Base-by-base conservation (phyloP, 371 early-diverging fungal genomes). In the Blyttiomyces sp. region DNA sequence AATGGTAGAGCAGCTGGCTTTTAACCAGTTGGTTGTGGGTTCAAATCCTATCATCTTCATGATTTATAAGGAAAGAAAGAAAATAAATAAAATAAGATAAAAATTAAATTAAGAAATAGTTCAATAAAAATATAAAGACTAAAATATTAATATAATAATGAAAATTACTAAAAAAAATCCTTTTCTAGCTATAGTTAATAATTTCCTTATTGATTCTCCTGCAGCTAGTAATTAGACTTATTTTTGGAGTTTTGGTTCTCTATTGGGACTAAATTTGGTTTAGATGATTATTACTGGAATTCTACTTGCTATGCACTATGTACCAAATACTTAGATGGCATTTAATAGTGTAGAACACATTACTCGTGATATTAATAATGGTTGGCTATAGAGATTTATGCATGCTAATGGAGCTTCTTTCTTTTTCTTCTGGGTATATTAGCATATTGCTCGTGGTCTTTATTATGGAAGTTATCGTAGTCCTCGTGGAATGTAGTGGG, bases 391-490 rank as follows among this genome's bases (percentile, higher is more conserved):
- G 59, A 64, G 83, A 73, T 84, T 79, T 78, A 59, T 76, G 45
- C 84, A 84, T 72, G 74, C 80, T 55, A 84, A 83, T 80, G 77
- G 77, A 54, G 84, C 84, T 53, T 74, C 71, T 69, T 81, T 81
- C 45, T 84, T 83, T 56, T 82, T 84, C 75, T 84, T 78, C 24
- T 71, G 59, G 63, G 76, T 82, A 55, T 84, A 82, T 77, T 53
- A 82, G 56, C 84, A 82, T 70, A 83, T 84, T 55, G 83, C 66
- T 68, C 76, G 75, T 73, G 84, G 72, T 44, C 54, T 83, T 69
- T 83, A 75, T 73, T 83, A 82, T 78, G 83, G 84, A 60, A 79
- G 77, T 49, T 83, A 80, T 64, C 69, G 73, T 67, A 69, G 68
- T 72, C 84, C 81, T n/a, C n/a, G n/a, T n/a, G n/a, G n/a, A n/a